A percentile compares a stretch with the other conserved stretches of the same genome.
Evolutionary conservation across 495 filamentous ascomycete genomes (phyloP).

Genomic region (Podospora bellae-mahoneyi): DNA sequence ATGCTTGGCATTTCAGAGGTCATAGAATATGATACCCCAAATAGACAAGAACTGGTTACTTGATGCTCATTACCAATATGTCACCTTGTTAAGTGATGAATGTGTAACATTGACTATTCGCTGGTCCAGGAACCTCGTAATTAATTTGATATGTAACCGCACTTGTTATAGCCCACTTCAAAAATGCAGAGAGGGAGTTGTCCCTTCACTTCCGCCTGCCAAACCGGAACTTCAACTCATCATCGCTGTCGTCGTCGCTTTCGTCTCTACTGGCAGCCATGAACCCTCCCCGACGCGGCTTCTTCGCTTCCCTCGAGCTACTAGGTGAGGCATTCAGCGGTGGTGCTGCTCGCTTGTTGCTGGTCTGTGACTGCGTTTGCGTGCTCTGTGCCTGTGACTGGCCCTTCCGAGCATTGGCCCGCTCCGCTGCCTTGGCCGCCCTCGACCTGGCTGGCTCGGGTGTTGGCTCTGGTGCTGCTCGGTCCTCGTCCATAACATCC

Average conservation of each 20-base stretch:
- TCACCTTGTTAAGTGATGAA: neutral
- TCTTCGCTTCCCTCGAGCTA: constrained; percentile 42
- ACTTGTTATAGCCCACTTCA: no score
- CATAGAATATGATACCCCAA: constrained; percentile 31
- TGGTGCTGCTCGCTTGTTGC: constrained; percentile 27
- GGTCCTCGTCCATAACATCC: constrained; percentile 6
- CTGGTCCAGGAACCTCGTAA: neutral
- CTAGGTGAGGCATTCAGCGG: constrained; percentile 20
- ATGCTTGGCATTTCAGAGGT: neutral
- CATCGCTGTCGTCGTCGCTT: constrained; percentile 47
- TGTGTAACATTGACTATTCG: neutral
- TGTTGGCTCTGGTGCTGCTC: neutral
- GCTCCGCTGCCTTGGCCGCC: constrained; percentile 34
- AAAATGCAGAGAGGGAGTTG: neutral
- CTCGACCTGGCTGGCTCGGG: constrained; percentile 28
- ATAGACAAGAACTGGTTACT: constrained; percentile 9
- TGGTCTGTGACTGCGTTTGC: constrained; percentile 32
- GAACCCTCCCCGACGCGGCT: constrained; percentile 32
- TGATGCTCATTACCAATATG: neutral
- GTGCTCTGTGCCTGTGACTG: constrained; percentile 27
- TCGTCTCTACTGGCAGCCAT: constrained; percentile 35
- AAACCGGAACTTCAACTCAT: constrained; percentile 53
- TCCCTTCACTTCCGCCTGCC: constrained; percentile 27
- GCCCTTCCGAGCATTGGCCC: constrained; percentile 22
- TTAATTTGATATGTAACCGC: neutral